Conservation (phyloP, 2,329 filamentous ascomycete genomes). For the Neofusicoccum parvum region DNA sequence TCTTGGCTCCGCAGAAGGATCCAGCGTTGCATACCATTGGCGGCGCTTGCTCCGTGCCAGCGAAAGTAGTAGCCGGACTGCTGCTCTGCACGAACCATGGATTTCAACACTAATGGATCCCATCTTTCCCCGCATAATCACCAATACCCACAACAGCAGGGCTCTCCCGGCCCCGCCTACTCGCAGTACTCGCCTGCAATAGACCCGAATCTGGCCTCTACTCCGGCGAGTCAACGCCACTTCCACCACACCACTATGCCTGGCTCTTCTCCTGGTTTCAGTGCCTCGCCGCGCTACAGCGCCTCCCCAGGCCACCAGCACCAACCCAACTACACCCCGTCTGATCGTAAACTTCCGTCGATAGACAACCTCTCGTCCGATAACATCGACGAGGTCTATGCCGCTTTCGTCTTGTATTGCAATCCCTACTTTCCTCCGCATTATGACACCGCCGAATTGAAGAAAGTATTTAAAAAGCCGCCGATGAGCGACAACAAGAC, state of each 20-base stretch:
- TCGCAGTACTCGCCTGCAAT: constrained; percentile 12
- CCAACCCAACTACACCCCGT: constrained; percentile 38
- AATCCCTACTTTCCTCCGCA: constrained; percentile 77
- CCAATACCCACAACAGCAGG: constrained; percentile 35
- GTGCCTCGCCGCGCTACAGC: constrained; percentile 41
- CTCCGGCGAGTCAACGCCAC: constrained; percentile 28
- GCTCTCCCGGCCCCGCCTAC: constrained; percentile 33
- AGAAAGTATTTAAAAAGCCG: constrained; percentile 74
- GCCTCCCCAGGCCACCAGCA: constrained; percentile 40
- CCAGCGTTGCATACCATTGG: neutral
- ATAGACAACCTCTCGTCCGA: constrained; percentile 64
- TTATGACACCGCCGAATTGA: constrained; percentile 69
- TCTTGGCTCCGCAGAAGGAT: constrained; percentile 19
- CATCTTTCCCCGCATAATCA: constrained; percentile 35
- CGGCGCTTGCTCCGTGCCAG: neutral
- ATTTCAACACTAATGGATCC: constrained; percentile 14
- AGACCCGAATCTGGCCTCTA: constrained; percentile 2
- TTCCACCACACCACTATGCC: constrained; percentile 36
- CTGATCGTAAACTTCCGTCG: constrained; percentile 63
- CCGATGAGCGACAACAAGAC: constrained; percentile 86
- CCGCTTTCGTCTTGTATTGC: constrained; percentile 84
- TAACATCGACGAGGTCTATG: constrained; percentile 79
- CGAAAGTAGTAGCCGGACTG: neutral
- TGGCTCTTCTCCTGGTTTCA: constrained; percentile 17
- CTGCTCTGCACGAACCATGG: constrained; percentile 7